phyloP scores from a whole-genome alignment of 306 rosid species.

The Medicago lupulina region DNA sequence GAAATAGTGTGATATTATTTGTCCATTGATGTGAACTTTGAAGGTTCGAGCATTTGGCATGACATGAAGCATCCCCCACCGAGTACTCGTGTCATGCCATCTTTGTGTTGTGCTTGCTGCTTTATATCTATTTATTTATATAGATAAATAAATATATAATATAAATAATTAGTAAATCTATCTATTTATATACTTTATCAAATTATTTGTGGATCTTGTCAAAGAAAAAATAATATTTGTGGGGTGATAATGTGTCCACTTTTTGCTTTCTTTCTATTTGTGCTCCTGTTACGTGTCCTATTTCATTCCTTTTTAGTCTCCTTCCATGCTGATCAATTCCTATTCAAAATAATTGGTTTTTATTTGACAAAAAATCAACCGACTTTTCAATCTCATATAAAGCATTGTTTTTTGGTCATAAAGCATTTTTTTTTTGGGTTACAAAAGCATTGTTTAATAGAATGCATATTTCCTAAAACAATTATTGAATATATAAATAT shows the following conservation, averaged over 20 bases:
- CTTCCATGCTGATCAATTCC: no score
- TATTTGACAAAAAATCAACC: no score
- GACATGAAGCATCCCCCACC: constrained; percentile 21
- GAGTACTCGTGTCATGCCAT: constrained; percentile 39
- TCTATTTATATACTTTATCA: background rate
- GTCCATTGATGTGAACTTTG: constrained; percentile 1
- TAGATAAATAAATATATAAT: background rate
- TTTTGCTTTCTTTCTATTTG: constrained; percentile 13
- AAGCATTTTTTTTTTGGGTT: no score
- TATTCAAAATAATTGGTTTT: no score
- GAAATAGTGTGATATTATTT: background rate
- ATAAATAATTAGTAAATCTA: background rate
- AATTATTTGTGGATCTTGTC: background rate
- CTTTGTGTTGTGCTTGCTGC: background rate
- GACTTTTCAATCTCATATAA: no score
- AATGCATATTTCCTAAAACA: no score
- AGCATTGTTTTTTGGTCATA: no score
- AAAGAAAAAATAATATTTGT: background rate
- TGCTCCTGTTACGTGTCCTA: background rate
- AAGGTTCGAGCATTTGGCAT: constrained; percentile 34
- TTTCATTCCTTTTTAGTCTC: background rate
- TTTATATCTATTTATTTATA: background rate
- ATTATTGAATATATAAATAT: no score
- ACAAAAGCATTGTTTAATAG: no score
- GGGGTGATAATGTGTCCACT: background rate